Percentiles rank a stretch among this genome's conserved stretches.
Evolutionary conservation across 208 protist species (phyloP).

Genomic region (Jaenimonas drosophilae): DNA sequence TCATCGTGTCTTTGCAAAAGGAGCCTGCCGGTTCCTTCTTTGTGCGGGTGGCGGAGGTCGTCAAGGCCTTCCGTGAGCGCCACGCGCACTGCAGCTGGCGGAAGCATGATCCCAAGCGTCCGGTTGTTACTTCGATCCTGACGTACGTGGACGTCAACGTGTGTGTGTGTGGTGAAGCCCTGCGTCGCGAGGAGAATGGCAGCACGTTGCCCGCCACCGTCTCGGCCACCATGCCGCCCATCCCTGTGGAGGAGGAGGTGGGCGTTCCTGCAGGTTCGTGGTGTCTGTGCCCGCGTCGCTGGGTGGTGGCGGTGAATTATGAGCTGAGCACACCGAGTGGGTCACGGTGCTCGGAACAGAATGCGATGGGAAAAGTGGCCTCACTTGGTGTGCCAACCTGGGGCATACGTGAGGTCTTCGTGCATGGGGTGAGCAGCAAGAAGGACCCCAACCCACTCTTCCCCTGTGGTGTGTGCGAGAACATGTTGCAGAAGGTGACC

Average conservation of each 20-base stretch:
- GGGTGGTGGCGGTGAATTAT: slow-evolving; percentile 82
- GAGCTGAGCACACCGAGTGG: slow-evolving; percentile 86
- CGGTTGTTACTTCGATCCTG: slow-evolving; percentile 76
- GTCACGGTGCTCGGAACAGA: slow-evolving; percentile 87
- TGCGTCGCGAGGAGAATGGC: slow-evolving; percentile 1
- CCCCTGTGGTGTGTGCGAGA: slow-evolving; percentile 87
- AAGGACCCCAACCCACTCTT: slow-evolving; percentile 83
- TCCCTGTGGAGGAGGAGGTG: slow-evolving; percentile 7
- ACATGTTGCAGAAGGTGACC: slow-evolving; percentile 80
- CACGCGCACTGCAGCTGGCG: slow-evolving; percentile 80
- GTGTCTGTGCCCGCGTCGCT: slow-evolving; percentile 58
- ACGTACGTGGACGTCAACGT: slow-evolving; percentile 68
- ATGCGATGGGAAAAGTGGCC: slow-evolving; percentile 79
- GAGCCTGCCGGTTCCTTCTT: slow-evolving; percentile 51
- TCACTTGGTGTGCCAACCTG: slow-evolving; percentile 65
- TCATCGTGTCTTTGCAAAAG: slow-evolving; percentile 43
- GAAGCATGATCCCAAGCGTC: slow-evolving; percentile 68
- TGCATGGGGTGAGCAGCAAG: slow-evolving; percentile 53
- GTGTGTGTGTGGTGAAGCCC: slow-evolving; percentile 29
- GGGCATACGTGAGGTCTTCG: slow-evolving; percentile 76
- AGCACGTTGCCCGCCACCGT: neutral
- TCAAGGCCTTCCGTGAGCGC: slow-evolving; percentile 22
- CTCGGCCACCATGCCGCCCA: slow-evolving; percentile 1
- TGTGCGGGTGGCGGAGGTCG: slow-evolving; percentile 21
- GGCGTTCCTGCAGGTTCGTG: slow-evolving; percentile 45